phyloP scores from a whole-genome alignment of 164 flowering plant genomes.

The Berberis thunbergii region DNA sequence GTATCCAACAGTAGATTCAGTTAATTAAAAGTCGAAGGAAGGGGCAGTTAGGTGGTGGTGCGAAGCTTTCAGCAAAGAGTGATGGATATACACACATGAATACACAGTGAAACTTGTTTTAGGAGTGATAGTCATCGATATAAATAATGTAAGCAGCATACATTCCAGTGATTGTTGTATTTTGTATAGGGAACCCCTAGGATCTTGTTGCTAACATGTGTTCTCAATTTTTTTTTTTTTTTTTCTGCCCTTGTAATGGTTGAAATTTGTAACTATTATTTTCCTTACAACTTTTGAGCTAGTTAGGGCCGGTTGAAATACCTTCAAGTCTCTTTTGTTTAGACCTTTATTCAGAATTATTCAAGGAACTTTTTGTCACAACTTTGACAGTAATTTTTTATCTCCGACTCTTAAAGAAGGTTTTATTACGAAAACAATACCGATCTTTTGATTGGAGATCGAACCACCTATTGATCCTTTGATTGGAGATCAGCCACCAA shows the following conservation, averaged over 20 bases:
- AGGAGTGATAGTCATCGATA: background rate
- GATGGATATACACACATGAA: background rate
- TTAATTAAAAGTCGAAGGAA: background rate
- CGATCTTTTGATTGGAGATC: no score
- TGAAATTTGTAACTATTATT: background rate
- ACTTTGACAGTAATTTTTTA: background rate
- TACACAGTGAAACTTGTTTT: background rate
- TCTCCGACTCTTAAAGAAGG: no score
- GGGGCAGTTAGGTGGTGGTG: background rate
- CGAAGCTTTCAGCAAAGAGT: background rate
- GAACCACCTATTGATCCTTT: no score
- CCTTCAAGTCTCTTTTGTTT: background rate
- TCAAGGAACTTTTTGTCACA: background rate
- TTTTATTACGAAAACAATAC: no score
- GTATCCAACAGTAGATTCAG: background rate
- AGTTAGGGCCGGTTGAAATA: background rate
- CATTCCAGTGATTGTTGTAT: background rate
- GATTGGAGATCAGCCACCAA: no score
- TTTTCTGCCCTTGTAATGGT: background rate
- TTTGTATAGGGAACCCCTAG: slow-evolving; percentile 3
- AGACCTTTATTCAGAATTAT: background rate
- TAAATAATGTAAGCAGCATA: slow-evolving; percentile 1
- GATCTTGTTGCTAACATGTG: background rate
- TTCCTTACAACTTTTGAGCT: background rate
- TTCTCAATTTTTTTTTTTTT: background rate